Evolutionary conservation across 2,329 filamentous ascomycete species (phyloP).

Genomic region (Diaporthe citri): DNA sequence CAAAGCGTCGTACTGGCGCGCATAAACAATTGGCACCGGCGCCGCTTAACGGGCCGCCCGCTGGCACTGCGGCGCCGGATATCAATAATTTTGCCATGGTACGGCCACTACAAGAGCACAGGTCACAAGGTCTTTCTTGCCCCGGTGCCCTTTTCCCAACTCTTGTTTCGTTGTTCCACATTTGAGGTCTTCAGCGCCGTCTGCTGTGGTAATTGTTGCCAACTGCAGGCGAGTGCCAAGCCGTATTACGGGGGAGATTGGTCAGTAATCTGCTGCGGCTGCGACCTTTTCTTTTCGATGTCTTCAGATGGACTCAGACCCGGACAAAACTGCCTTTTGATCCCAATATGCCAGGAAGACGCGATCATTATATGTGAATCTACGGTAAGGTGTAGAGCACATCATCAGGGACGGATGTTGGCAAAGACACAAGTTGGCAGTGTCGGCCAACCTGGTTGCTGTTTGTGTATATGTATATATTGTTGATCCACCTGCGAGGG

Average conservation of each 20-base stretch:
- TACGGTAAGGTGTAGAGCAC: not conserved
- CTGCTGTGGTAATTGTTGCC: not conserved
- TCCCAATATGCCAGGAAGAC: not conserved
- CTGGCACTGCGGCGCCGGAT: not conserved
- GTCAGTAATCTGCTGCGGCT: not conserved
- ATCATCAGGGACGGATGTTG: not conserved
- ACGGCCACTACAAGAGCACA: not conserved
- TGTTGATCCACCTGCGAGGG: not conserved
- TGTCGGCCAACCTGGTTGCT: too few species aligned
- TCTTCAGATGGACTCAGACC: too few species aligned
- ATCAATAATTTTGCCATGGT: not conserved
- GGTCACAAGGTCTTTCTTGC: not conserved
- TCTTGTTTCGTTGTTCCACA: not conserved
- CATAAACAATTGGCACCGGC: not conserved
- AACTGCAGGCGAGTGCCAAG: not conserved
- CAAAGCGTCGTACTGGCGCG: conserved; percentile 7
- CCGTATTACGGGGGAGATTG: not conserved
- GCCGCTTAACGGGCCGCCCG: conserved; percentile 1
- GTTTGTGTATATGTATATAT: not conserved
- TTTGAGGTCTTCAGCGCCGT: not conserved
- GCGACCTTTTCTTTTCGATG: not conserved
- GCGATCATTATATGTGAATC: not conserved
- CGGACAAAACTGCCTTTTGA: not conserved
- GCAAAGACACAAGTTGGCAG: too few species aligned
- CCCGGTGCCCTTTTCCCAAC: not conserved